Percentiles rank a stretch among this genome's conserved stretches.
Conservation (phyloP, 2,329 filamentous ascomycete genomes). For the Alternaria arbusti region DNA sequence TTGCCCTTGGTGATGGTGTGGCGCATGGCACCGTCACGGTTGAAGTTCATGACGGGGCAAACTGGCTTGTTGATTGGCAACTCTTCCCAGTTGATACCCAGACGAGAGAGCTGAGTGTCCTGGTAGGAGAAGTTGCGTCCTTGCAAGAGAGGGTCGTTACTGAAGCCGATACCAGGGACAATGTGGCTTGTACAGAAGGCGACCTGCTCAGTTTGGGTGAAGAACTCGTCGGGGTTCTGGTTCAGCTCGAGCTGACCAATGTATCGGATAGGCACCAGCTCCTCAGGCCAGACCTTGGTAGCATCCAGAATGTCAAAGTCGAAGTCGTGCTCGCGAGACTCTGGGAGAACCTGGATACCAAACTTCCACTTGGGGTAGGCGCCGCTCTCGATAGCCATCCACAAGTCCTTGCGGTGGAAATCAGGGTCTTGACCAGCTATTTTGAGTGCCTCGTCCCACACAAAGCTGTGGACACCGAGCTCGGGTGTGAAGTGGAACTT, state of each 20-base stretch:
- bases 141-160: conserved; percentile 75
- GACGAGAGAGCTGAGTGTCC: conserved; percentile 72
- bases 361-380: conserved; percentile 80
- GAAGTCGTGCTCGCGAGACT: conserved; percentile 75
- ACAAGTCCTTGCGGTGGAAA: conserved; percentile 80
- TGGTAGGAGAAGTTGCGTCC: conserved; percentile 74
- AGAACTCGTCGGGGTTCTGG: conserved; percentile 80
- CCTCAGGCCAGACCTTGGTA: conserved; percentile 86
- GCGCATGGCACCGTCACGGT: conserved; percentile 75
- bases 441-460: conserved; percentile 82
- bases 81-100: conserved; percentile 78
- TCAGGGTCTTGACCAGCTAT: conserved; percentile 70
- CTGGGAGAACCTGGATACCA: conserved; percentile 78
- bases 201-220: conserved; percentile 81
- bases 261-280: conserved; percentile 74
- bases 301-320: conserved; percentile 87
- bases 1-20: conserved; percentile 76
- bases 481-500: conserved; percentile 81
- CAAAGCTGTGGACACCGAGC: conserved; percentile 76
- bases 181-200: conserved; percentile 84
- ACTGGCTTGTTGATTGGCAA: conserved; percentile 78
- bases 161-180: conserved; percentile 78
- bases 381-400: conserved; percentile 74
- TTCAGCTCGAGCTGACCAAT: conserved; percentile 83
- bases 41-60: conserved; percentile 76